A percentile compares a stretch with the other conserved stretches of the same genome.
These are phyloP conservation scores for Kazachstania taianensis DNA, from an alignment of 805 yeast genomes.

Conservation along the genomic window DNA sequence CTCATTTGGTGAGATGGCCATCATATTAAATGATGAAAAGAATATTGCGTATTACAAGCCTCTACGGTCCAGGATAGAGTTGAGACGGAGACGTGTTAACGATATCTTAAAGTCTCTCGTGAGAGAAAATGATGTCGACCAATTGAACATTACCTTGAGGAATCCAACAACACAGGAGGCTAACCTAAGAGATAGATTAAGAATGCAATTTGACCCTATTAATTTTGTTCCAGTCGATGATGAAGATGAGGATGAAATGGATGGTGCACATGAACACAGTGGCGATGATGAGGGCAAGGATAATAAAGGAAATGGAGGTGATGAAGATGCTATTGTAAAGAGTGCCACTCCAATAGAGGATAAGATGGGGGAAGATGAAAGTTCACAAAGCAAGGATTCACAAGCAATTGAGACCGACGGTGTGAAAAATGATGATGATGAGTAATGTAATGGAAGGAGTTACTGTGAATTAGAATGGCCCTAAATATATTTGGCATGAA, in stretches of 20 bases:
- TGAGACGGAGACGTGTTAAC: conserved; percentile 74
- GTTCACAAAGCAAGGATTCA: not conserved
- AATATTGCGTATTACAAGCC: conserved; percentile 70
- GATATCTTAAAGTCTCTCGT: conserved; percentile 31
- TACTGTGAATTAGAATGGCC: no score
- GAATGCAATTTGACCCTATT: conserved; percentile 62
- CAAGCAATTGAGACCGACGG: no score
- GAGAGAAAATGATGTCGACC: conserved; percentile 47
- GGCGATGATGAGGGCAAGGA: not conserved
- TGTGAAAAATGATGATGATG: no score
- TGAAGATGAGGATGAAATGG: not conserved
- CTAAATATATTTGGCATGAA: no score
- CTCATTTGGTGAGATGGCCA: conserved; percentile 44
- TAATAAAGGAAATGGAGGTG: conserved; percentile 1
- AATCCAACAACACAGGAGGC: conserved; percentile 57
- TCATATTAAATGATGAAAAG: conserved; percentile 45
- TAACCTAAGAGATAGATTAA: conserved; percentile 42
- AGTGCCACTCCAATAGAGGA: no score
- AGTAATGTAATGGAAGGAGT: no score
- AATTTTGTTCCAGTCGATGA: conserved; percentile 36
- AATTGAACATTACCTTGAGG: conserved; percentile 43
- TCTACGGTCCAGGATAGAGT: conserved; percentile 61
- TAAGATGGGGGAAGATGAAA: no score
- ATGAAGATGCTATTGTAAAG: conserved; percentile 1
- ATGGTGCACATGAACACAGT: not conserved